Evolutionary conservation across 2,329 filamentous ascomycete genomes (phyloP).

Genomic region (Clonostachys chloroleuca): DNA sequence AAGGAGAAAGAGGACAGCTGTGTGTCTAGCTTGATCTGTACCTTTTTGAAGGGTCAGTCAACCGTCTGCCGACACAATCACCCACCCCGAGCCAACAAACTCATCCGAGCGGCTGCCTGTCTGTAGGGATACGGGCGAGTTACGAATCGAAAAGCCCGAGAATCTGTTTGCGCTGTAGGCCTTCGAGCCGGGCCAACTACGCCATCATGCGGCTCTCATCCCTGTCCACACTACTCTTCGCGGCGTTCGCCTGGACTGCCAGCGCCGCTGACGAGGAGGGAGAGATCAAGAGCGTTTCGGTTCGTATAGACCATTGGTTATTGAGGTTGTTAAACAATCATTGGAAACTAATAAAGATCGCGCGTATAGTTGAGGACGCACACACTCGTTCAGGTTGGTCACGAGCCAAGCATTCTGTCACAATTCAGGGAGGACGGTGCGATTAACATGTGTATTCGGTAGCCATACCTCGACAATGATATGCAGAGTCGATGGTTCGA

Average conservation of each 20-base stretch:
- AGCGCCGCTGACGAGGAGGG: conserved; percentile 43
- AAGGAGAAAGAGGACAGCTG: no score
- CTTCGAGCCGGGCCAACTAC: neutral
- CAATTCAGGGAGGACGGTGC: conserved; percentile 5
- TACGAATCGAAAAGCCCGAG: no score
- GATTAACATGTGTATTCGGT: conserved; percentile 7
- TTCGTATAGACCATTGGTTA: conserved; percentile 17
- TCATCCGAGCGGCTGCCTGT: no score
- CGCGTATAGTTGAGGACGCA: conserved; percentile 73
- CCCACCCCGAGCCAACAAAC: no score
- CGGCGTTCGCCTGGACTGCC: conserved; percentile 44
- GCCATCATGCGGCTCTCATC: conserved; percentile 41
- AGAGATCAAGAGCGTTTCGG: conserved; percentile 49
- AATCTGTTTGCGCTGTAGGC: no score
- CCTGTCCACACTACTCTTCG: conserved; percentile 42
- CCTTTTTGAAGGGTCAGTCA: no score
- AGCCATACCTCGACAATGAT: conserved; percentile 97
- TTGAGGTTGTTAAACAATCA: neutral
- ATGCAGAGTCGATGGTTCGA: conserved; percentile 99
- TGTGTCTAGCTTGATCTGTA: no score
- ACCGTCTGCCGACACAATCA: no score
- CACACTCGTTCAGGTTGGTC: conserved; percentile 70
- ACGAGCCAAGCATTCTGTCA: conserved; percentile 2
- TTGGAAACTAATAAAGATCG: conserved; percentile 10
- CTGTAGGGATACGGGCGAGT: no score